Conservation (phyloP, 2,329 filamentous ascomycete species). For the Penicillium sp. region DNA sequence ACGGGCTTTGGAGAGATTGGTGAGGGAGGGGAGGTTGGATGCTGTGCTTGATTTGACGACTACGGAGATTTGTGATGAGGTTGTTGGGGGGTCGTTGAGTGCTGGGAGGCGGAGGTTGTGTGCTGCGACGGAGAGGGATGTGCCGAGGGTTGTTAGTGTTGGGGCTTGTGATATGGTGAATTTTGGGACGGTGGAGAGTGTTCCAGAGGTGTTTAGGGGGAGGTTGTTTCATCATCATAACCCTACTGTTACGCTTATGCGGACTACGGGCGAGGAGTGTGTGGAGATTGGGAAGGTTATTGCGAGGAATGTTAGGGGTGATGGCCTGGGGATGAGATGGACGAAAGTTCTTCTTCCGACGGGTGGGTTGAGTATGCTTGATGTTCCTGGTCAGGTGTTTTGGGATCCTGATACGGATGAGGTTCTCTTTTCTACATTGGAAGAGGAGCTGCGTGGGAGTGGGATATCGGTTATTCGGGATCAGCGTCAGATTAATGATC, state of each 20-base stretch:
- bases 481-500: slow-evolving; percentile 31
- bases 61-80: slow-evolving; percentile 61
- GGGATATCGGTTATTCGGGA: slow-evolving; percentile 51
- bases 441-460: slow-evolving; percentile 46
- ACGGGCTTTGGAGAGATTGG: slow-evolving; percentile 62
- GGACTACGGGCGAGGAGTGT: slow-evolving; percentile 58
- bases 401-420: slow-evolving; percentile 48
- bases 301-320: slow-evolving; percentile 48
- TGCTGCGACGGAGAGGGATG: slow-evolving; percentile 53
- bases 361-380: slow-evolving; percentile 59
- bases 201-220: slow-evolving; percentile 41
- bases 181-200: slow-evolving; percentile 54
- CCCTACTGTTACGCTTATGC: slow-evolving; percentile 61
- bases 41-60: slow-evolving; percentile 68
- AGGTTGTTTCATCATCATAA: slow-evolving; percentile 60
- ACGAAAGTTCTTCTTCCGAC: slow-evolving; percentile 53
- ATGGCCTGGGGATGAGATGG: slow-evolving; percentile 30
- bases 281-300: slow-evolving; percentile 54
- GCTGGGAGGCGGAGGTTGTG: slow-evolving; percentile 56
- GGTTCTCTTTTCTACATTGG: slow-evolving; percentile 47
- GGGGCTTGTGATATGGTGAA: slow-evolving; percentile 60
- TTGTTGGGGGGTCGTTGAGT: slow-evolving; percentile 60
- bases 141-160: slow-evolving; percentile 55
- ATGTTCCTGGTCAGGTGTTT: slow-evolving; percentile 53
- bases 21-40: slow-evolving; percentile 56